Evolutionary conservation across 352 stramenopile genomes (phyloP), one percentile per base, ranked within the genome.

Genomic region (Globisporangium cylindrosporum): DNA sequence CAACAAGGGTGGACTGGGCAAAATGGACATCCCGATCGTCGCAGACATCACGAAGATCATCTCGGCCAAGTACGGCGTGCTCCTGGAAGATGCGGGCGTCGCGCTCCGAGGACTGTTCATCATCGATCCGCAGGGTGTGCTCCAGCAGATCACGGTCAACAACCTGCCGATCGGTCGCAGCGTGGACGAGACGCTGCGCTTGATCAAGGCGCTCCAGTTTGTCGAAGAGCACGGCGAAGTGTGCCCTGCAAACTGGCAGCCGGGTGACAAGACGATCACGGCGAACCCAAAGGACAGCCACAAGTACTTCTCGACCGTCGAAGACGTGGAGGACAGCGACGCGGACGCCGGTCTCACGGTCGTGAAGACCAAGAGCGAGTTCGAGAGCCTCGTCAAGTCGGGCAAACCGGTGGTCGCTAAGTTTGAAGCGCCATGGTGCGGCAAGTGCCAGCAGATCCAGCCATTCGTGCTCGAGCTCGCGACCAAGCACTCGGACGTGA

Each of bases 21-120:
- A 93, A 70, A 98, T 98, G 91, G 76, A 92, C 69, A 98, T 98
- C 71, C 93, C 94, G 14, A 89, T 98, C 14, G 79, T 98, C n/a
- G 82, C 91, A 10, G 94, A 98, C 73, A 88, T 97, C 34, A 98
- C 90, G 60, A 98, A 98, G 81, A 66, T 90, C 64, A 97, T 98
- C 74, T 82, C 89, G 55, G 80, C 81, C 59, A 92, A 97, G 75
- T 98, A 98, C 69, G 93, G 91, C 38, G 92, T 98, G 61, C 81
- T 98, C 15, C 73, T 97, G 18, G 85, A 95, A 64, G 77, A 94
- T 62, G 80, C 79, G 2, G 92, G 93, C 43, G 75, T 97, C 41
- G 90, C 93, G 25, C 81, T 98, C 25, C 89, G 92, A 51, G 94
- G 91, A 1, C 82, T 98, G 27, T 98, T 98, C 77, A 95, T 98